Evolutionary conservation across 2,329 filamentous ascomycete species (phyloP).

Genomic region (Aspergillus chevalieri): DNA sequence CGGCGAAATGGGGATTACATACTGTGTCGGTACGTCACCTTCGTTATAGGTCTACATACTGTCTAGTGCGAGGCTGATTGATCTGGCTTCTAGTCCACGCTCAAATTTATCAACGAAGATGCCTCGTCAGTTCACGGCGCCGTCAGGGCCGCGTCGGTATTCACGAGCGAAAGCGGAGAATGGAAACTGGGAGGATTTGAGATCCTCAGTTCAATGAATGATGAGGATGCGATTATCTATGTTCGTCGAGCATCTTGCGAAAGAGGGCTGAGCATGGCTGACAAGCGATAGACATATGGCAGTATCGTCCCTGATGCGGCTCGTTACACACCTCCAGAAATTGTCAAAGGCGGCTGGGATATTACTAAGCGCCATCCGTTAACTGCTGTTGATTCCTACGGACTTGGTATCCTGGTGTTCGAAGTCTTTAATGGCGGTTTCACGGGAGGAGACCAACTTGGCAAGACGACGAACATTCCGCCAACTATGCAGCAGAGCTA

Average conservation of each 20-base stretch:
- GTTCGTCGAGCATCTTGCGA: conserved; percentile 37
- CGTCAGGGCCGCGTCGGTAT: conserved; percentile 78
- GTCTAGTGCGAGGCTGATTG: not conserved
- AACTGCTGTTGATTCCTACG: conserved; percentile 79
- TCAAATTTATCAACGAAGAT: conserved; percentile 95
- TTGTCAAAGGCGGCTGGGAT: conserved; percentile 85
- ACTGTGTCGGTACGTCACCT: conserved; percentile 62
- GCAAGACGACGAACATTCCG: conserved; percentile 79
- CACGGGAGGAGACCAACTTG: conserved; percentile 67
- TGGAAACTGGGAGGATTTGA: conserved; percentile 97
- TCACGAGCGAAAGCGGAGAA: conserved; percentile 91
- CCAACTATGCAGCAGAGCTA: conserved; percentile 86
- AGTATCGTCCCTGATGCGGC: conserved; percentile 78
- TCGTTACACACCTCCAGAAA: conserved; percentile 79
- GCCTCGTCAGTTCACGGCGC: conserved; percentile 86
- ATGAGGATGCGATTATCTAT: conserved; percentile 90
- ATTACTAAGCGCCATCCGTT: conserved; percentile 75
- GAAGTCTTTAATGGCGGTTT: conserved; percentile 90
- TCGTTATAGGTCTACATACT: not conserved
- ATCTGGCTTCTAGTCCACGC: conserved; percentile 57
- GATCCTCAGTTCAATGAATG: conserved; percentile 87
- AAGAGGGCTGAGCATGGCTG: conserved; percentile 9
- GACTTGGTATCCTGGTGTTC: conserved; percentile 74
- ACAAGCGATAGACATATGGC: conserved; percentile 62
- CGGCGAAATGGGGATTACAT: conserved; percentile 92